These are phyloP conservation scores for Conringia planisiliqua DNA, from an alignment of 345 rosid genomes.

Conservation along the genomic window DNA sequence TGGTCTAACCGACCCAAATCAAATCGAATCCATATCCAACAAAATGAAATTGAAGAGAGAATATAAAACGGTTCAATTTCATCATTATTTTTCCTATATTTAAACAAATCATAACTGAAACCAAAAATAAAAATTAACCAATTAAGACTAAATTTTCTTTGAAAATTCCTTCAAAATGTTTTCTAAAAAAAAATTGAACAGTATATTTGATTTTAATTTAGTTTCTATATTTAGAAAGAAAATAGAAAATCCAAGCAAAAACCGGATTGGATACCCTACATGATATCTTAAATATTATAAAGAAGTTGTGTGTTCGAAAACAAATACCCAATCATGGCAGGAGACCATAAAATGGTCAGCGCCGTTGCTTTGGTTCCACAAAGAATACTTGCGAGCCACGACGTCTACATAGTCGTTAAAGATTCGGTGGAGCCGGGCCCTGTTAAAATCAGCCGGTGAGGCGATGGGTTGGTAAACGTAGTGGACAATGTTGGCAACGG, in stretches of 20 bases:
- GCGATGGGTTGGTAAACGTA: constrained; percentile 43
- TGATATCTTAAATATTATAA: not conserved
- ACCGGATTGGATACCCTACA: not conserved
- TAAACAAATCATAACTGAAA: not conserved
- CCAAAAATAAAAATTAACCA: not conserved
- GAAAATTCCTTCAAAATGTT: not conserved
- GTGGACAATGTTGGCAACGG: constrained; percentile 38
- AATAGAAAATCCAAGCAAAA: not conserved
- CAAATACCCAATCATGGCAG: constrained; percentile 63
- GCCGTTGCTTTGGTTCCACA: constrained; percentile 59
- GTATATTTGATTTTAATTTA: not conserved
- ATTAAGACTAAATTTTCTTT: not conserved
- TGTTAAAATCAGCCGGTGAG: constrained; percentile 31
- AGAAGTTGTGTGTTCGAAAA: not conserved
- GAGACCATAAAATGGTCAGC: constrained; percentile 66
- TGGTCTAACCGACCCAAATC: not conserved
- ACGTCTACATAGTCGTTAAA: constrained; percentile 43
- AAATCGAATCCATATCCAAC: not conserved
- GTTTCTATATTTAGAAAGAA: not conserved
- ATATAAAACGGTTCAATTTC: not conserved
- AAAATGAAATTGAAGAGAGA: not conserved
- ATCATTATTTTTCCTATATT: not conserved
- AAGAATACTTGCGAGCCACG: constrained; percentile 41
- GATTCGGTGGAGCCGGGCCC: constrained; percentile 32
- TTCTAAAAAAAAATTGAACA: not conserved